Base-by-base conservation (phyloP, 2,329 filamentous ascomycete genomes). In the Botrytis deweyae region DNA sequence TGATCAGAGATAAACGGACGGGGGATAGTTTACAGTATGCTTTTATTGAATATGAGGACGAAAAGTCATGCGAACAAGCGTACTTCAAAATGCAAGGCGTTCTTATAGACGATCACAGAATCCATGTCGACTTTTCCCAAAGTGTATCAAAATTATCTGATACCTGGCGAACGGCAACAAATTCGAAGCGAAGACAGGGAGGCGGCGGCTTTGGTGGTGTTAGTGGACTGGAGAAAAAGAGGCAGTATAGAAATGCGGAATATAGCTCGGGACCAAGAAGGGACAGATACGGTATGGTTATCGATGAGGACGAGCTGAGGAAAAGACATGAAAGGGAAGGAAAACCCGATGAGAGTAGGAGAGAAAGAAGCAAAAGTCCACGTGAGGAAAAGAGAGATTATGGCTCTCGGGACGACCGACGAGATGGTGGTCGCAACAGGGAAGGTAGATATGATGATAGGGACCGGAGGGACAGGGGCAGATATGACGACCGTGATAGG, bases 11-110 rank as follows among this genome's bases (percentile, higher is more conserved):
- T 82, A 93, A 93, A 81, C 94, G 94, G 80, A 98, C 95, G 0
- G 94, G 94, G 6, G 96, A 99, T 83, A 97, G 94, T 80, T 84
- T 99, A 67, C 96, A 99, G 82, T 99, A 99, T 81, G 94, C 96
- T 1, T 99, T 99, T 78, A 97, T 99, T 80, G 96, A 99, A 82
- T 99, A 95, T 79, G 93, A 95, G 74, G 92, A 97, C 72, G 96
- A 98, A 83, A 89, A 92, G 77, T 93, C 95, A 71, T 98, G 96
- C 82, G 96, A 99, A 83, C 90, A 93, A 70, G 96, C 96, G 4
- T 99, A 98, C 81, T 96, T 97, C 85, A 99, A 99, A 84, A 99
- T 99, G 96, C 94, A 99, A 82, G 94, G 92, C 3, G 95, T 98
- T 2, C 85, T 99, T 72, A 98, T 99, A 77, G 96, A 99, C 80